phyloP scores from a whole-genome alignment of 257 asterid species.

The Penstemon davidsonii region DNA sequence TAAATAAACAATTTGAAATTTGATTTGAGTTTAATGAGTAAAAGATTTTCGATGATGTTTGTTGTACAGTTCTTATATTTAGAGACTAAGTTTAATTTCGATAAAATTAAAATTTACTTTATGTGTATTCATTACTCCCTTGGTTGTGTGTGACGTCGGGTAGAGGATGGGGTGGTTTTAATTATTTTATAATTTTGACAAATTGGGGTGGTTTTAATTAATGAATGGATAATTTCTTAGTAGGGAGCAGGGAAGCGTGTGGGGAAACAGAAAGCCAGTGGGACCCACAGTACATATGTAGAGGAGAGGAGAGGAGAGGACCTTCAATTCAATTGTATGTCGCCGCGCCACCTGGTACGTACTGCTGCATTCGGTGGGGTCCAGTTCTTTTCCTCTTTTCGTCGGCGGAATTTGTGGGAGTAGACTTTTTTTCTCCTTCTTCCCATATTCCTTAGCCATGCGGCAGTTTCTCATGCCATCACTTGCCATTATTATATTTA shows the following conservation, averaged over 20 bases:
- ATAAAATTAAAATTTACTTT: no score
- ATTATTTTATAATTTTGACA: not conserved
- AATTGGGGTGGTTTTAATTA: no score
- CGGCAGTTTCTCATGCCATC: no score
- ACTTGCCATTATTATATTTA: no score
- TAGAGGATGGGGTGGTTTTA: not conserved
- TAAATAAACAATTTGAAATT: no score
- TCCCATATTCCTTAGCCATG: not conserved
- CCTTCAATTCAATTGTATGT: not conserved
- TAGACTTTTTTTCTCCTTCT: constrained; percentile 28
- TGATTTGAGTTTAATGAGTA: no score
- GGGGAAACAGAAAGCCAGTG: constrained; percentile 38
- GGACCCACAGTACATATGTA: constrained; percentile 28
- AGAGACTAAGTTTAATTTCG: no score
- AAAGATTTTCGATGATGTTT: no score
- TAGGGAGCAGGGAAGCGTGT: constrained; percentile 35
- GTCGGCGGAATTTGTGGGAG: constrained; percentile 59
- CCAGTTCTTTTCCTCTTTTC: constrained; percentile 18
- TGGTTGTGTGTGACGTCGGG: no score
- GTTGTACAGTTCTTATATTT: no score
- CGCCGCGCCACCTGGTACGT: constrained; percentile 26
- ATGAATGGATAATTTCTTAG: not conserved
- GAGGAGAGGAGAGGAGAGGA: no score
- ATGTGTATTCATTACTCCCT: no score
- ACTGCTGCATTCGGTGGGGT: constrained; percentile 40